Evolutionary conservation across 2,329 filamentous ascomycete species (phyloP).

Genomic region (Sclerotinia spermophila): DNA sequence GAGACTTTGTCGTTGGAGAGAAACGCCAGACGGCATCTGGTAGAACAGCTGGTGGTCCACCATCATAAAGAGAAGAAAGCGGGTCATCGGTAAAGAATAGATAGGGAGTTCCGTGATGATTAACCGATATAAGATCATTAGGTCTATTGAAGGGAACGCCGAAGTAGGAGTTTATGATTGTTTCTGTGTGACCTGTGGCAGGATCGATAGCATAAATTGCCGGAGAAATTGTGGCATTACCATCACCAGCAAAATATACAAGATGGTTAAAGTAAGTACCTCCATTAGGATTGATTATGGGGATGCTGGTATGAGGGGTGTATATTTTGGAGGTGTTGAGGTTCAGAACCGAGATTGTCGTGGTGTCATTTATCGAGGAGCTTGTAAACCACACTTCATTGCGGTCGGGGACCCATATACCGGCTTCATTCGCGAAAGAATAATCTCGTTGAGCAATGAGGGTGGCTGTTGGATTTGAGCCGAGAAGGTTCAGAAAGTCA

Average conservation of each 20-base stretch:
- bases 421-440: background rate
- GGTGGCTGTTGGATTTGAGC: background rate
- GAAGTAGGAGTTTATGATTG: conserved; percentile 2
- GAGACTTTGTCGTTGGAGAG: background rate
- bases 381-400: conserved; percentile 14
- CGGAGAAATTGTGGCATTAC: background rate
- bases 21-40: conserved; percentile 14
- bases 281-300: background rate
- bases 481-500: background rate
- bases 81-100: conserved; percentile 2
- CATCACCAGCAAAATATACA: background rate
- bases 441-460: background rate
- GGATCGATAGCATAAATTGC: background rate
- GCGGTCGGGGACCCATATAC: background rate
- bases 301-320: background rate
- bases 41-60: background rate
- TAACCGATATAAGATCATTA: conserved; percentile 4
- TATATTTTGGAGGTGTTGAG: background rate
- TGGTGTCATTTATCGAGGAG: background rate
- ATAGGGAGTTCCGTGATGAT: background rate
- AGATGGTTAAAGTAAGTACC: background rate
- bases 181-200: background rate
- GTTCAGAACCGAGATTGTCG: background rate
- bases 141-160: background rate
- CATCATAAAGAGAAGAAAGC: background rate